Conservation (phyloP, 345 rosid genomes). For the Adansonia digitata region DNA sequence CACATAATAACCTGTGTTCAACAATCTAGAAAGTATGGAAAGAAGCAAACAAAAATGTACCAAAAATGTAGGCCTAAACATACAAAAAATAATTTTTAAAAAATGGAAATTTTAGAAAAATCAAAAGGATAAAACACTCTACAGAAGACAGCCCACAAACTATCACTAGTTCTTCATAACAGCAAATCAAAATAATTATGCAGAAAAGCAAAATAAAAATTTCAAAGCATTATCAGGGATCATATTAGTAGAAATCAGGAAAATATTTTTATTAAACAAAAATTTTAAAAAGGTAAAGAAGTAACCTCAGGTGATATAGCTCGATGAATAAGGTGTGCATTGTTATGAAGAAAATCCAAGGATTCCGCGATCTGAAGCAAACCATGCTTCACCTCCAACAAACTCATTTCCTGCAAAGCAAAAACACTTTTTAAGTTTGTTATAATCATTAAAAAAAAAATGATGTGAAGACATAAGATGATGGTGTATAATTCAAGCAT, state of each 20-base stretch:
- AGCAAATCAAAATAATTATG: neutral
- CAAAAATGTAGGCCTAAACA: neutral
- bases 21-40: neutral
- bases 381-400: slow-evolving; percentile 96
- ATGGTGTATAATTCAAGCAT: neutral
- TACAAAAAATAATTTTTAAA: neutral
- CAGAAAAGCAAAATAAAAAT: neutral
- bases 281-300: slow-evolving; percentile 6
- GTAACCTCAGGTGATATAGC: slow-evolving; percentile 88
- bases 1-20: neutral
- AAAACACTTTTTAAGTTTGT: neutral
- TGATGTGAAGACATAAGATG: neutral
- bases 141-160: too few species aligned
- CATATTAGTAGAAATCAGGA: neutral
- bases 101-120: neutral
- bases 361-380: slow-evolving; percentile 89
- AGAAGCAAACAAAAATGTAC: neutral
- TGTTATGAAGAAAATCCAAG: slow-evolving; percentile 82
- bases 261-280: neutral
- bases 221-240: neutral
- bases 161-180: neutral
- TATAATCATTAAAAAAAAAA: neutral
- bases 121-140: neutral
- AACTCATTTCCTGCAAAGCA: slow-evolving; percentile 74
- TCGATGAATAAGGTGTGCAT: slow-evolving; percentile 81